Evolutionary conservation across 1,139 yeast species (phyloP).

Genomic region (Yamadazyma sp.): DNA sequence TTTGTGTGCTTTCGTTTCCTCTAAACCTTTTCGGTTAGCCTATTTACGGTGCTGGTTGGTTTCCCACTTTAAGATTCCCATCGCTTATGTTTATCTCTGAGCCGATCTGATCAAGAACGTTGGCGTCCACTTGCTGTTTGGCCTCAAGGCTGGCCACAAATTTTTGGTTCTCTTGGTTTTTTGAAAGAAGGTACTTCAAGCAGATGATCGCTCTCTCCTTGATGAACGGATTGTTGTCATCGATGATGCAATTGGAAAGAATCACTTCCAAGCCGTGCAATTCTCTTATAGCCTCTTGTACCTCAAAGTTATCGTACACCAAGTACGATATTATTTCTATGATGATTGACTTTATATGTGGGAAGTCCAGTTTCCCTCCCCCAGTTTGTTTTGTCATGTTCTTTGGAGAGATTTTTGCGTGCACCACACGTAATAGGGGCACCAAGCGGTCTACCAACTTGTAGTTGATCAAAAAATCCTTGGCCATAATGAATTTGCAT

Average conservation of each 20-base stretch:
- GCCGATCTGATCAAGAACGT: conserved; percentile 38
- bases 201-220: conserved; percentile 85
- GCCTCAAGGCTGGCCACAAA: conserved; percentile 61
- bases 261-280: conserved; percentile 69
- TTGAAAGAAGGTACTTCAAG: conserved; percentile 62
- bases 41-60: too few relatives aligned
- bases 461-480: conserved; percentile 53
- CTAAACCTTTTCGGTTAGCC: too few relatives aligned
- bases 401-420: conserved; percentile 41
- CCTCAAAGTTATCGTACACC: conserved; percentile 47
- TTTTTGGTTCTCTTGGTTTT: conserved; percentile 67
- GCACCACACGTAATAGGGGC: conserved; percentile 46
- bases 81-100: conserved; percentile 38
- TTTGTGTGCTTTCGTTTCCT: too few relatives aligned
- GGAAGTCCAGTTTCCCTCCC: conserved; percentile 48
- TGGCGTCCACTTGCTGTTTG: conserved; percentile 30
- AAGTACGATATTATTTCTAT: conserved; percentile 63
- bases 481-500: conserved; percentile 50
- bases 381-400: conserved; percentile 28
- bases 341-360: conserved; percentile 58
- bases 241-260: conserved; percentile 80
- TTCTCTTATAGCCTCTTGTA: conserved; percentile 69
- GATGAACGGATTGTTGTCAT: conserved; percentile 83
- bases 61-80: conserved; percentile 32
- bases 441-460: conserved; percentile 47